Percentiles rank a stretch among this genome's conserved stretches.
Evolutionary conservation across 192 early-diverging fungal genomes (phyloP).

Genomic region (Podila epigama): DNA sequence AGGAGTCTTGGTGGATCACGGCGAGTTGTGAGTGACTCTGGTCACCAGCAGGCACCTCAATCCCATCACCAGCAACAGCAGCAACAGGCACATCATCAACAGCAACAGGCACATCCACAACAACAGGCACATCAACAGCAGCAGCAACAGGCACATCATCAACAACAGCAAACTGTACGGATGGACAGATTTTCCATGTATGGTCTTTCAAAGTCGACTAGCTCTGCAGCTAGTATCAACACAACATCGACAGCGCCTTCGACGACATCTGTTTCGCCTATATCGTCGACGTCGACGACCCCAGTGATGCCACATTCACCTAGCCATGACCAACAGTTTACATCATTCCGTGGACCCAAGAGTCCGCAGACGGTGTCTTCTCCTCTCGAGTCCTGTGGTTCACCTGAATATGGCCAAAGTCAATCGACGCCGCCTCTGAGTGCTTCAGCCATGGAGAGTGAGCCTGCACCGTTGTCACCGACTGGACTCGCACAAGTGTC

Average conservation of each 20-base stretch:
- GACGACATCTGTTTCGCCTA: conserved; percentile 25
- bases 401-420: conserved; percentile 17
- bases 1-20: too few relatives aligned
- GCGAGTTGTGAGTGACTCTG: too few relatives aligned
- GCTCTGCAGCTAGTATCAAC: neutral
- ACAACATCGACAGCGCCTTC: conserved; percentile 25
- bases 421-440: conserved; percentile 13
- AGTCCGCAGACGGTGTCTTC: conserved; percentile 25
- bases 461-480: conserved; percentile 19
- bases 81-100: neutral
- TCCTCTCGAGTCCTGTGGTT: conserved; percentile 21
- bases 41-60: too few relatives aligned
- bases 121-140: neutral
- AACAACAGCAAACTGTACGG: too few relatives aligned
- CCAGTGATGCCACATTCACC: conserved; percentile 28
- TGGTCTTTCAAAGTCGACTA: conserved; percentile 1
- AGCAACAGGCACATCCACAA: neutral
- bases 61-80: neutral
- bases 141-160: neutral
- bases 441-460: neutral
- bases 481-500: conserved; percentile 30
- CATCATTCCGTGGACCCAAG: conserved; percentile 20
- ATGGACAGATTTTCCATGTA: conserved; percentile 16
- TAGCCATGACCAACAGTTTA: conserved; percentile 21
- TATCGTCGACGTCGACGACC: conserved; percentile 26